Base-by-base conservation (phyloP, 192 early-diverging fungal species). In the Chytriomyces sp. region DNA sequence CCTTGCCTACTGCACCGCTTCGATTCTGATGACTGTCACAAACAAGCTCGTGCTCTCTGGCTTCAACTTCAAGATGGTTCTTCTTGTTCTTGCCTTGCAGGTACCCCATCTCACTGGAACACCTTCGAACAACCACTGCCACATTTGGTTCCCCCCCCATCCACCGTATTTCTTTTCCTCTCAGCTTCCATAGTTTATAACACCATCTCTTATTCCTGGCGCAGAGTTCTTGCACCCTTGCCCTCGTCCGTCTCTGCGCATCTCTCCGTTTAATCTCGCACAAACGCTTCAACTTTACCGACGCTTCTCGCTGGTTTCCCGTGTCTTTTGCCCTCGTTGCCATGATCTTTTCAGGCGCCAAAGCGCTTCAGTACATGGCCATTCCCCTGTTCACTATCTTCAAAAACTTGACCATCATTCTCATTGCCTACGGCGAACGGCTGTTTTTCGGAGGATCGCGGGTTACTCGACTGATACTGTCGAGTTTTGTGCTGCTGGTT, bases 361-460 rank as follows among this genome's bases (percentile, higher is more conserved):
- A 97, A 81, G 92, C 95, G 59, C 81, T 99, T 5, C 93, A 97
- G 80, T 97, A 90, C 81, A 87, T 99, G 47, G 88, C 92, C 70
- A 95, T 99, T 67, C 94, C 97, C 18, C 86, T 99, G 45, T 98
- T 97, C 79, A 99, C 97, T 24, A 92, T 99, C 74, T 99, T 99
- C 87, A 99, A 99, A 85, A 99, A 99, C 87, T 80, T 98, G 77
- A 99, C 97, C 50, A 99, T 99, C 78, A 97, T 99, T 79, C 82
- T 96, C 23, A 97, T 97, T 76, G 97, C 97, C 16, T 98, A 96
- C 77, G 93, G 91, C 60, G 97, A 99, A 82, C 91, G 91, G 16
- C 84, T 89, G 60, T 92, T 93, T 83, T 93, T 97, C 79, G 86
- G 87, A n/a, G 93, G 89, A 13, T 50, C 94, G 16, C 83, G 83